Percentiles rank a stretch among this genome's conserved stretches.
These are phyloP conservation scores for Babesia ovis DNA, from an alignment of 169 alveolate species.

Conservation along the genomic window DNA sequence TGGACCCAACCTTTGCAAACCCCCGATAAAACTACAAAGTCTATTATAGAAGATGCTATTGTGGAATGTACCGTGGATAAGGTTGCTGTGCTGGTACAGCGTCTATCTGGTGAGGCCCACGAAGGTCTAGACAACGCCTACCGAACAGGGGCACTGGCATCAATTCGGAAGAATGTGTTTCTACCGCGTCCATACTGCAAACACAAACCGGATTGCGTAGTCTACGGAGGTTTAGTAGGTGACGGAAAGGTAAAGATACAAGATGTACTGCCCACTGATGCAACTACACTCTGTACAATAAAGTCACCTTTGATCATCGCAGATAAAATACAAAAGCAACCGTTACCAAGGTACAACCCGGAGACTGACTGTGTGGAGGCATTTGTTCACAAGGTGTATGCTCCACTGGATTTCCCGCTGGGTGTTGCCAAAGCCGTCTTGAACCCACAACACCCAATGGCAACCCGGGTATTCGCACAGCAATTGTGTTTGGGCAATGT, in stretches of 20 bases:
- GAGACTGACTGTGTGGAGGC: constrained; percentile 40
- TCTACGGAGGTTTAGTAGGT: constrained; percentile 48
- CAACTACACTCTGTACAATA: constrained; percentile 24
- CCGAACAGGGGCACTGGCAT: constrained; percentile 6
- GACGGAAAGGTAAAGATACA: constrained; percentile 51
- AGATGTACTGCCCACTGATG: constrained; percentile 48
- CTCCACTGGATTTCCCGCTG: constrained; percentile 48
- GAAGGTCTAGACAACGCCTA: constrained; percentile 1
- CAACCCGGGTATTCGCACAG: constrained; percentile 52
- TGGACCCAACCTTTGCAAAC: constrained; percentile 23
- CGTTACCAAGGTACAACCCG: constrained; percentile 37
- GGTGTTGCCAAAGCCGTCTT: constrained; percentile 15
- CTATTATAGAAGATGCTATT: constrained; percentile 22
- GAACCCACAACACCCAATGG: constrained; percentile 49
- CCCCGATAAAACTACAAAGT: constrained; percentile 5
- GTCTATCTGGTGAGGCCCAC: constrained; percentile 6
- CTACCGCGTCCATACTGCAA: constrained; percentile 23
- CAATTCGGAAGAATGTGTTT: constrained; percentile 17
- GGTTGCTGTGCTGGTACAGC: constrained; percentile 36
- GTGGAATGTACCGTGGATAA: constrained; percentile 59
- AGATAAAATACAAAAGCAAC: constrained; percentile 7
- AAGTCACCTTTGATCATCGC: constrained; percentile 33
- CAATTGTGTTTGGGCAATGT: constrained; percentile 55
- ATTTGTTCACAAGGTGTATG: constrained; percentile 21
- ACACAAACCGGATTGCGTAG: constrained; percentile 64